Conservation (phyloP, 2,329 filamentous ascomycete species). For the Calonectria pseudoturangicola region DNA sequence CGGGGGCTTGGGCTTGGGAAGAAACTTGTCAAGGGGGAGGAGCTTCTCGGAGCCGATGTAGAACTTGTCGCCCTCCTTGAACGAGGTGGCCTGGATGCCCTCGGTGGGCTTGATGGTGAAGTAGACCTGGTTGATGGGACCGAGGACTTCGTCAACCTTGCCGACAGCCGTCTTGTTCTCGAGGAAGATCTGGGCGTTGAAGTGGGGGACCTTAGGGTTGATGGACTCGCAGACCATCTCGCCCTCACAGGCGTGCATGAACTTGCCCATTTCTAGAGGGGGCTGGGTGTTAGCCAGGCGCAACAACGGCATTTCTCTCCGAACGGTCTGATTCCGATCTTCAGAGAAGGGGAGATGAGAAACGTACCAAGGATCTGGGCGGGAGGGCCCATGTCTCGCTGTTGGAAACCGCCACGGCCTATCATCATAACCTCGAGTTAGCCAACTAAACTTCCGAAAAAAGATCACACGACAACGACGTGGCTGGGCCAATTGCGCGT, state of each 20-base stretch:
- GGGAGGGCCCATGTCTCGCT: conserved; percentile 63
- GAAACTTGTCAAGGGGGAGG: conserved; percentile 94
- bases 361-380: conserved; percentile 61
- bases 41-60: conserved; percentile 97
- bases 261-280: conserved; percentile 87
- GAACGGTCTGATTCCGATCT: no score
- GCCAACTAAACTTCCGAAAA: conserved; percentile 29
- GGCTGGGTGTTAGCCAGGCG: conserved; percentile 36
- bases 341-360: background rate
- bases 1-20: conserved; percentile 90
- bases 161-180: conserved; percentile 98
- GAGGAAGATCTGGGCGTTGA: conserved; percentile 98
- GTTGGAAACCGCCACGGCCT: conserved; percentile 63
- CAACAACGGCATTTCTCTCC: no score
- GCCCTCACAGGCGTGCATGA: conserved; percentile 95
- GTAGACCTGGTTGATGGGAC: conserved; percentile 97
- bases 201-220: conserved; percentile 97
- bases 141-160: conserved; percentile 98
- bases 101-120: conserved; percentile 99
- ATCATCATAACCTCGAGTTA: conserved; percentile 42
- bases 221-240: conserved; percentile 98
- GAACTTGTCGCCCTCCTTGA: conserved; percentile 98
- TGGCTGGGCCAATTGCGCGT: conserved; percentile 8
- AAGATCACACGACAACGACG: conserved; percentile 6
- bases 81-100: conserved; percentile 94